Conservation (phyloP, 345 rosid species). For the Murraya koenigii region DNA sequence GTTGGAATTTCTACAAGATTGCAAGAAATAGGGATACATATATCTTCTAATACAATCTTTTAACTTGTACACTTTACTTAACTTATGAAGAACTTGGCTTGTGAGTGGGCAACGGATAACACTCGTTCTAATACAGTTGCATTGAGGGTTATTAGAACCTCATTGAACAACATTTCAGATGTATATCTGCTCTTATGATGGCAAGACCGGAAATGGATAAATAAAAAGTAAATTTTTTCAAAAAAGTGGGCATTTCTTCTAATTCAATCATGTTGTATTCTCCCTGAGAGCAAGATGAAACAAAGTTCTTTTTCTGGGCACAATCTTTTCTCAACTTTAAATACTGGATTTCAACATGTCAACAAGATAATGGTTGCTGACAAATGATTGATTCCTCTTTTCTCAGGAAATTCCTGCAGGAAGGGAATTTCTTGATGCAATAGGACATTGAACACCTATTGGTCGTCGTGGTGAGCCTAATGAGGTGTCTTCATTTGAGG, state of each 20-base stretch:
- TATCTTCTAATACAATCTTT: not conserved
- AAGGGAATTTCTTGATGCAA: not conserved
- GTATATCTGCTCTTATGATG: not conserved
- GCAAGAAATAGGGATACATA: not conserved
- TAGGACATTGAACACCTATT: slow-evolving; percentile 25
- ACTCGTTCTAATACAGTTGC: slow-evolving; percentile 43
- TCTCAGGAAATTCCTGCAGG: not conserved
- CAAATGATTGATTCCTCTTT: not conserved
- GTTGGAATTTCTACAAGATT: not conserved
- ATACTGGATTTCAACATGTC: not conserved
- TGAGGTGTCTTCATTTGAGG: slow-evolving; percentile 25
- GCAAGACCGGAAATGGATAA: too few species aligned
- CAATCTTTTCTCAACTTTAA: too few species aligned
- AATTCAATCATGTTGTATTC: not conserved
- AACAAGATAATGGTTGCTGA: not conserved
- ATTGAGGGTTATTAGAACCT: slow-evolving; percentile 36
- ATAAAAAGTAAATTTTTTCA: too few species aligned
- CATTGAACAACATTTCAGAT: slow-evolving; percentile 1
- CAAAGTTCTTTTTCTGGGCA: too few species aligned
- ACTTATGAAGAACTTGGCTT: slow-evolving; percentile 45
- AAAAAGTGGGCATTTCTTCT: not conserved
- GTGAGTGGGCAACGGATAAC: slow-evolving; percentile 51
- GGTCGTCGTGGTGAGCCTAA: not conserved
- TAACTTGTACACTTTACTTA: not conserved
- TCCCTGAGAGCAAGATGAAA: too few species aligned